Evolutionary conservation across 257 asterid genomes (phyloP), one percentile per base, ranked within the genome.

Genomic region (Scutellaria baicalensis): DNA sequence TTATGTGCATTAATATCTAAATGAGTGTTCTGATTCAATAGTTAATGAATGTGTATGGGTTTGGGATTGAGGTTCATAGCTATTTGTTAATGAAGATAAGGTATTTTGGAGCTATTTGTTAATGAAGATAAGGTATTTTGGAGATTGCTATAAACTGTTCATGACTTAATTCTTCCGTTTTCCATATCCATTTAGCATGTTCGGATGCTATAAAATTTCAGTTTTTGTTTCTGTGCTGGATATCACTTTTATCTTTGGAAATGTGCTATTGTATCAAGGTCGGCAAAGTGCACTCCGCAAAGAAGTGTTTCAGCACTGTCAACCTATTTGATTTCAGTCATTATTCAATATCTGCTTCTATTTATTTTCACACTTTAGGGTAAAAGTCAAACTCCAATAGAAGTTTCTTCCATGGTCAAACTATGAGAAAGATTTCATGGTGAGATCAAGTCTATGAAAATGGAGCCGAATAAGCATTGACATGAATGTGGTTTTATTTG

Each of bases 201-300:
- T 50, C 54, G 40, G 63, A 74, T 75, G 39, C 59, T 49, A 16
- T 8, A 64, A 62, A 18, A 35, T 64, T 33, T 38, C 58, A 12
- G 58, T 36, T 13, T n/a, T 59, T 40, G 43, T 69, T 48, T 56
- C 20, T 63, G 3, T 44, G 54, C n/a, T 68, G 65, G 60, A 52
- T 67, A 42, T 45, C 13, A 8, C 59, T 16, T 44, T 72, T 59
- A 65, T 33, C 20, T 63, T 35, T 69, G 67, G 16, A 63, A 44
- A 31, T 76, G 58, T 72, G 54, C 59, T 59, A 23, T 51, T 72
- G 84, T 66, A 45, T 73, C 84, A 75, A 83, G 83, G 56, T 3
- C 40, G 56, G 31, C 13, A 33, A 68, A 27, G 59, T 57, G 38
- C 70, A 43, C 68, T 61, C 59, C 45, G 51, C 43, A 33, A 9